A percentile compares a stretch with the other conserved stretches of the same genome.
Conservation (phyloP, 2,329 filamentous ascomycete genomes). For the Hypomyces rosellus region DNA sequence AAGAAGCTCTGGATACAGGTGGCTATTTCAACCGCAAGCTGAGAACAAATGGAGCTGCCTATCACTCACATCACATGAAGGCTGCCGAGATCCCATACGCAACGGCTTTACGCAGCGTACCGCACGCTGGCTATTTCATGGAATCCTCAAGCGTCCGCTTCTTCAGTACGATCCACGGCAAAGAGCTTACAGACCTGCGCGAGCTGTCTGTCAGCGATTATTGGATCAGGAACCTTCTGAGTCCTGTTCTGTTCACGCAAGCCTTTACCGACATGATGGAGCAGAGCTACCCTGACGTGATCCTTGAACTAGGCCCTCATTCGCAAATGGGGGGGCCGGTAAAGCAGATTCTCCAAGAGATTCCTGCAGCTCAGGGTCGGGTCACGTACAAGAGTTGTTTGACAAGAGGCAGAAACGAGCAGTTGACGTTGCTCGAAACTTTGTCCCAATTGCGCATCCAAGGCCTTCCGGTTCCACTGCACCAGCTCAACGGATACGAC, state of each 20-base stretch:
- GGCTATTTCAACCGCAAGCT: background rate
- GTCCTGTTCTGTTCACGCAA: background rate
- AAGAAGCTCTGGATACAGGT: background rate
- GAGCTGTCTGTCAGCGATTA: background rate
- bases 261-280: too few species aligned
- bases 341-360: too few species aligned
- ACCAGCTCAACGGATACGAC: background rate
- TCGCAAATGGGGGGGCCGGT: too few species aligned
- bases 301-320: background rate
- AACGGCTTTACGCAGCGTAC: too few species aligned
- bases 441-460: background rate
- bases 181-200: background rate
- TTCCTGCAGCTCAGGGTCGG: background rate
- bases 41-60: background rate
- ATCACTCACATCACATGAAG: background rate
- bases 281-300: too few species aligned
- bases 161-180: background rate
- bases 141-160: background rate
- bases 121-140: too few species aligned
- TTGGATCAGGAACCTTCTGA: background rate
- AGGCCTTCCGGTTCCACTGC: background rate
- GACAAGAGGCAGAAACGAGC: background rate
- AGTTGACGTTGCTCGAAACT: background rate
- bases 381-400: background rate
- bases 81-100: constrained; percentile 10